Evolutionary conservation across 73 alveolate genomes (phyloP).

Genomic region (Tetrahymena elliotti): DNA sequence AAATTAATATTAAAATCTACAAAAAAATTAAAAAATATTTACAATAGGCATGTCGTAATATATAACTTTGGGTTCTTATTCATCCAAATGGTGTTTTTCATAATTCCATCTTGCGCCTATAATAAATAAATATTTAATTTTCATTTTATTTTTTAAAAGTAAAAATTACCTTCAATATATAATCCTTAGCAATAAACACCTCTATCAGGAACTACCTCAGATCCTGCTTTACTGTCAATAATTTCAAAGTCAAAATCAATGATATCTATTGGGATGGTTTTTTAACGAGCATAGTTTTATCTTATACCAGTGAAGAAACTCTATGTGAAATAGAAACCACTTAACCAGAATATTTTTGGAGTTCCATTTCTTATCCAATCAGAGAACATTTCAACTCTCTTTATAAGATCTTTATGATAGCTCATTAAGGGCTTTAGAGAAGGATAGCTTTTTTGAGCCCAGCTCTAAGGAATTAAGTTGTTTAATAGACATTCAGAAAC

Average conservation of each 20-base stretch:
- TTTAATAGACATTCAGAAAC: constrained; percentile 71
- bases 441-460: constrained; percentile 80
- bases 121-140: not conserved
- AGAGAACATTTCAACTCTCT: constrained; percentile 75
- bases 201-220: constrained; percentile 56
- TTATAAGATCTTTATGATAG: constrained; percentile 75
- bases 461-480: constrained; percentile 79
- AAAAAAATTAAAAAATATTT: constrained; percentile 11
- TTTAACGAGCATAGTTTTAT: constrained; percentile 86
- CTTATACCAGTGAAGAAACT: constrained; percentile 91
- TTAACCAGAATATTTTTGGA: constrained; percentile 89
- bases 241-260: constrained; percentile 78
- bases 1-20: constrained; percentile 18
- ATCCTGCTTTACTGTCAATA: constrained; percentile 57
- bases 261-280: constrained; percentile 86
- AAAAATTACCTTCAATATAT: constrained; percentile 14
- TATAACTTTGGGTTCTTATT: constrained; percentile 70
- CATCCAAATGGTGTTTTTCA: constrained; percentile 61
- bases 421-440: constrained; percentile 79
- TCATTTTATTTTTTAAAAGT: not conserved
- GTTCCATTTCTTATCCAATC: constrained; percentile 87
- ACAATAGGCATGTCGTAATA: constrained; percentile 84
- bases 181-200: constrained; percentile 57
- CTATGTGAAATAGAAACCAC: constrained; percentile 94
- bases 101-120: constrained; percentile 77